These are phyloP conservation scores for Elongisporangium senticosum DNA, from an alignment of 352 stramenopile species.

Conservation along the genomic window DNA sequence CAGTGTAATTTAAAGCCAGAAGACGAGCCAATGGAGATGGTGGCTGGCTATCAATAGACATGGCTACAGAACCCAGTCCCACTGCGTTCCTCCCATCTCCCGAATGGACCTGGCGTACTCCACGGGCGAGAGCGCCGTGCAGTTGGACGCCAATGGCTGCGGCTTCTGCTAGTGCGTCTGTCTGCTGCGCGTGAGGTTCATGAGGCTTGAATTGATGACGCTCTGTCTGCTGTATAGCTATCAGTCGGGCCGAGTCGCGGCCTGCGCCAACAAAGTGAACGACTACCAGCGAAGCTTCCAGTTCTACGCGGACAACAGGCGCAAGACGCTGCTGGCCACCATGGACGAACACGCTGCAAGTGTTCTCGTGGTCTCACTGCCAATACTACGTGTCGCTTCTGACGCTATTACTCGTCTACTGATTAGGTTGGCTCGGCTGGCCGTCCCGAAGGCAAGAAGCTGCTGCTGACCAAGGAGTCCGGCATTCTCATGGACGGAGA, in stretches of 20 bases:
- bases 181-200: background rate
- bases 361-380: background rate
- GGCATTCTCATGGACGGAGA: constrained; percentile 48
- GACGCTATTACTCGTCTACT: background rate
- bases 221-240: constrained; percentile 28
- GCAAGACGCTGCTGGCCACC: constrained; percentile 45
- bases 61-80: background rate
- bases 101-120: constrained; percentile 16
- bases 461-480: constrained; percentile 61
- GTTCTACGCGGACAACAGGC: constrained; percentile 65
- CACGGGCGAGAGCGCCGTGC: constrained; percentile 42
- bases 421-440: constrained; percentile 54
- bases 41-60: background rate
- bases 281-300: constrained; percentile 54
- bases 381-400: background rate
- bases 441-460: constrained; percentile 41
- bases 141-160: constrained; percentile 47
- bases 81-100: background rate
- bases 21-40: background rate
- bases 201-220: background rate
- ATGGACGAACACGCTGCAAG: constrained; percentile 68
- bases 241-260: constrained; percentile 53
- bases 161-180: constrained; percentile 66
- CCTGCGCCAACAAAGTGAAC: constrained; percentile 69
- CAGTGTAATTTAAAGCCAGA: background rate